Conservation (phyloP, 768 basidiomycete species). For the Boletus rubropictus region DNA sequence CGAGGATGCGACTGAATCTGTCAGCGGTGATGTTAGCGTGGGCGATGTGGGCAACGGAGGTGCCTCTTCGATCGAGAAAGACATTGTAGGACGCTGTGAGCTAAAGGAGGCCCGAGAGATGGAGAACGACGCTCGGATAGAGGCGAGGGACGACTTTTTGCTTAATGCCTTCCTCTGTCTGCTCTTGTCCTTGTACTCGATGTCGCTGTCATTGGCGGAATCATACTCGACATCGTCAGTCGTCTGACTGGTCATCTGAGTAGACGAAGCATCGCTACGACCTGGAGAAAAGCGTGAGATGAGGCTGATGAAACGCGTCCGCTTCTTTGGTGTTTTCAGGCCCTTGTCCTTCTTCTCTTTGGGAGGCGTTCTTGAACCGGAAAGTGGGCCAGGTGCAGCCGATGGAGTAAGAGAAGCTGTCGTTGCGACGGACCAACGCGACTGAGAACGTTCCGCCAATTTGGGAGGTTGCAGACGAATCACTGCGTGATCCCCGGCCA, state of each 20-base stretch:
- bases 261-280: slow-evolving; percentile 18
- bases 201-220: slow-evolving; percentile 20
- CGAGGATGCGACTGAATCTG: not conserved
- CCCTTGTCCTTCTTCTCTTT: slow-evolving; percentile 20
- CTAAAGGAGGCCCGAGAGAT: slow-evolving; percentile 26
- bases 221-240: slow-evolving; percentile 17
- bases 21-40: slow-evolving; percentile 5
- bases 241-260: not conserved
- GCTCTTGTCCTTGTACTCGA: slow-evolving; percentile 13
- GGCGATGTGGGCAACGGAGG: slow-evolving; percentile 28
- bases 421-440: slow-evolving; percentile 28
- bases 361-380: slow-evolving; percentile 11
- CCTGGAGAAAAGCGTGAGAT: slow-evolving; percentile 29
- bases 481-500: not conserved
- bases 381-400: not conserved
- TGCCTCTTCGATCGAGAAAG: slow-evolving; percentile 19
- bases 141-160: slow-evolving; percentile 30
- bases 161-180: slow-evolving; percentile 17
- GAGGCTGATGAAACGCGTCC: slow-evolving; percentile 29
- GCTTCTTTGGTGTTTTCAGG: slow-evolving; percentile 26
- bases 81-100: slow-evolving; percentile 22
- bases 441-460: slow-evolving; percentile 10
- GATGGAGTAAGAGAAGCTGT: slow-evolving; percentile 27
- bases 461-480: slow-evolving; percentile 6
- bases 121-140: slow-evolving; percentile 28